Conservation (phyloP, 1,284 basidiomycete genomes). For the Anthracocystis walkeri region DNA sequence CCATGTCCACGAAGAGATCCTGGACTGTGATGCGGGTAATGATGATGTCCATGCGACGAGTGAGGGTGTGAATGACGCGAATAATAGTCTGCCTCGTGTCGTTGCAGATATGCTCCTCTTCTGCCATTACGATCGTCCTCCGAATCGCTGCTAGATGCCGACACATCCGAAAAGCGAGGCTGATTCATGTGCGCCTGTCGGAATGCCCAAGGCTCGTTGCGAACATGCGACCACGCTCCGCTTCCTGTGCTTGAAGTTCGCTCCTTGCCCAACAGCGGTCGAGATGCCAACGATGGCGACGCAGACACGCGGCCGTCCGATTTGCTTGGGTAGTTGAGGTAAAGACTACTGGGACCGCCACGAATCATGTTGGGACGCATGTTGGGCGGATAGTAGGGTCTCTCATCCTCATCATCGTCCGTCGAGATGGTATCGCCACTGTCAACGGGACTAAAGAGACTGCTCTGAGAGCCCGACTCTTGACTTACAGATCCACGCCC, state of each 20-base stretch:
- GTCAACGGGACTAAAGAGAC: slow-evolving; percentile 54
- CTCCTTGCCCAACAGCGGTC: slow-evolving; percentile 31
- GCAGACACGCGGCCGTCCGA: slow-evolving; percentile 21
- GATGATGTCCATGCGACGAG: slow-evolving; percentile 5
- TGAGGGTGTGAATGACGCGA: slow-evolving; percentile 14
- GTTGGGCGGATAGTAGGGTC: slow-evolving; percentile 49
- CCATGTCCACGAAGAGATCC: not conserved
- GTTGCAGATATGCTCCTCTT: slow-evolving; percentile 20
- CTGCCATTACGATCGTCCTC: slow-evolving; percentile 36
- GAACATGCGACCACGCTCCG: slow-evolving; percentile 41
- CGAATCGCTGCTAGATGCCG: slow-evolving; percentile 44
- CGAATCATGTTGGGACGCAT: slow-evolving; percentile 54
- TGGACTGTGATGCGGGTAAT: slow-evolving; percentile 10
- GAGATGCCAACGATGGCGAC: slow-evolving; percentile 25
- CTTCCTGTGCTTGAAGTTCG: slow-evolving; percentile 40
- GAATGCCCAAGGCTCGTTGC: slow-evolving; percentile 48
- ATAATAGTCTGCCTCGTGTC: slow-evolving; percentile 16
- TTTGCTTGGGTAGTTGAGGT: slow-evolving; percentile 47
- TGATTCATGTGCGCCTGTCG: slow-evolving; percentile 41
- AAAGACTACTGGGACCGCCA: slow-evolving; percentile 48
- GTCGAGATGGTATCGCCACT: slow-evolving; percentile 56
- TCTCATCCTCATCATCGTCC: slow-evolving; percentile 59
- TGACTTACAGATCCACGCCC: slow-evolving; percentile 41
- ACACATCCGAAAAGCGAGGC: slow-evolving; percentile 49
- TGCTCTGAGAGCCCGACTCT: slow-evolving; percentile 44